Conservation (phyloP, 1,284 basidiomycete species). For the Neolentinus lepideus region DNA sequence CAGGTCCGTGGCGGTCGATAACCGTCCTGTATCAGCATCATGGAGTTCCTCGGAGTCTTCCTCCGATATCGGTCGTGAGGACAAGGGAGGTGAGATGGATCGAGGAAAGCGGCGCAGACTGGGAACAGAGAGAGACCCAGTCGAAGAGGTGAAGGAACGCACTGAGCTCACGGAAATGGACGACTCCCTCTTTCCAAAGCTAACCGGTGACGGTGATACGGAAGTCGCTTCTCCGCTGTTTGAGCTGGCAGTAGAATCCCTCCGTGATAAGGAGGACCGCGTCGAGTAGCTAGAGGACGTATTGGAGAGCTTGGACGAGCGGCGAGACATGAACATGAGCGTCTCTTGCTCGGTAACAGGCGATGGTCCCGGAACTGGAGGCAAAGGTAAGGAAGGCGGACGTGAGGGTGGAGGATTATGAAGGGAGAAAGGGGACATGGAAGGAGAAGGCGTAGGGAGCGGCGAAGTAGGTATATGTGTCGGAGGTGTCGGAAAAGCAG, state of each 20-base stretch:
- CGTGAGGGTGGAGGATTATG: slow-evolving; percentile 34
- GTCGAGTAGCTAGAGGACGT: slow-evolving; percentile 19
- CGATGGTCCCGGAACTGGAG: slow-evolving; percentile 44
- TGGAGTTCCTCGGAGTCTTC: background rate
- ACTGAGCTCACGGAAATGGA: background rate
- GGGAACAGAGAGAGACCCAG: background rate
- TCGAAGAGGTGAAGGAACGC: background rate
- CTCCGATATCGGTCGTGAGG: background rate
- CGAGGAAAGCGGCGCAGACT: background rate
- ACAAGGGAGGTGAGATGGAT: background rate
- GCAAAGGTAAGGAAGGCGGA: slow-evolving; percentile 40
- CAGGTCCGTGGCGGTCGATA: background rate
- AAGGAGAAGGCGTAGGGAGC: slow-evolving; percentile 9
- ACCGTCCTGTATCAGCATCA: background rate
- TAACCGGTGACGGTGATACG: slow-evolving; percentile 5
- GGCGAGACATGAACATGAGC: slow-evolving; percentile 31
- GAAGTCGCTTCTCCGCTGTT: slow-evolving; percentile 12
- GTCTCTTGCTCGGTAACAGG: slow-evolving; percentile 39
- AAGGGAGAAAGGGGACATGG: slow-evolving; percentile 12
- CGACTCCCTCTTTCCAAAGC: background rate
- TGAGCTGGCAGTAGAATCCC: slow-evolving; percentile 21
- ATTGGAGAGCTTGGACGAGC: slow-evolving; percentile 25
- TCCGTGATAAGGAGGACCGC: slow-evolving; percentile 13
- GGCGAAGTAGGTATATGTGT: slow-evolving; percentile 39
- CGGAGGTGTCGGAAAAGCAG: slow-evolving; percentile 44